Conservation (phyloP, 805 yeast genomes). For the Kregervanrija fluxuum region DNA sequence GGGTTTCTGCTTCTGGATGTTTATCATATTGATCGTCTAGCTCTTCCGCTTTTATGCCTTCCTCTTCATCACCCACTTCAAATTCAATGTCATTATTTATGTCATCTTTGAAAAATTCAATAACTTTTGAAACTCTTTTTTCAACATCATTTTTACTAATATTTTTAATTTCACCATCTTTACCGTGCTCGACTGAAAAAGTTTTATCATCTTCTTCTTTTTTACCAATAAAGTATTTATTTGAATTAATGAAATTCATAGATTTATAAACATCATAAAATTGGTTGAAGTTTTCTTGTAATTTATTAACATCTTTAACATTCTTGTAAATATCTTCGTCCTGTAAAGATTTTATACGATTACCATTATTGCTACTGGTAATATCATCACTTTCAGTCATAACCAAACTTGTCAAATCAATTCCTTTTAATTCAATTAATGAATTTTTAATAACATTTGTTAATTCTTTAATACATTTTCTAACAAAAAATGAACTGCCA, state of each 20-base stretch:
- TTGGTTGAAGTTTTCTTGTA: constrained; percentile 16
- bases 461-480: constrained; percentile 47
- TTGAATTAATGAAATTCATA: background rate
- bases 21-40: constrained; percentile 1
- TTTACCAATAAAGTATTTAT: background rate
- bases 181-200: constrained; percentile 17
- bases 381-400: constrained; percentile 27
- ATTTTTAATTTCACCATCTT: constrained; percentile 12
- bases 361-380: constrained; percentile 20
- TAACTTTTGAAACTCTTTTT: constrained; percentile 13
- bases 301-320: constrained; percentile 17
- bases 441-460: constrained; percentile 48
- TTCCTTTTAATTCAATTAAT: constrained; percentile 18
- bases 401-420: constrained; percentile 29
- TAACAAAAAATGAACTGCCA: constrained; percentile 32
- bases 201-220: constrained; percentile 4
- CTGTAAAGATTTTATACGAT: constrained; percentile 17
- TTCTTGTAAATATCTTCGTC: constrained; percentile 13
- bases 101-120: constrained; percentile 11
- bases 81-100: constrained; percentile 11
- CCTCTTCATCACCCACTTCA: constrained; percentile 13
- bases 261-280: constrained; percentile 8
- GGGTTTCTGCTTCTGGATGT: background rate
- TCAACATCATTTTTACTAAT: constrained; percentile 7
- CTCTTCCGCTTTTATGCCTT: constrained; percentile 9